Evolutionary conservation across 129 eudicot species (phyloP), one percentile per base, ranked within the genome.

Genomic region (Flaveria linearis): DNA sequence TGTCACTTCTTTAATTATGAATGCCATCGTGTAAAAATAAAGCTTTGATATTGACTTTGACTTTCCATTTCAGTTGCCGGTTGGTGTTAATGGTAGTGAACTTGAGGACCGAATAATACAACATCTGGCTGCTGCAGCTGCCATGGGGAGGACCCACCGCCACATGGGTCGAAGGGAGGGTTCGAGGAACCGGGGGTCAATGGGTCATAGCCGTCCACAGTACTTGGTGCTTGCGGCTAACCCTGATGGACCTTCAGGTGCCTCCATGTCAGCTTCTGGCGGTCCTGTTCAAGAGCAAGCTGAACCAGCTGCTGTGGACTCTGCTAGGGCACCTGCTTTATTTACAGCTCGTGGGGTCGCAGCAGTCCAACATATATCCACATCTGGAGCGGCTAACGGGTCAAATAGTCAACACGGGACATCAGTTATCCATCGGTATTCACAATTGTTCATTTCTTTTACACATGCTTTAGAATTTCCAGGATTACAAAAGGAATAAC

Each of bases 101-200:
- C 89, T 92, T 28, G 89, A 92, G 81, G 91, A 89, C 47, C 87
- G 91, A 50, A 92, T 92, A 62, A 89, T 92, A 47, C n/a, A n/a
- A n/a, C 96, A 92, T 76, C 67, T 92, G 84, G 91, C 97, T 28
- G 97, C 96, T 58, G 92, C 97, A 55, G 93, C 97, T 53, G 97
- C 96, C 43, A 89, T 89, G 90, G 92, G 96, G 0, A 69, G 97
- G 80, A 77, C 88, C 23, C 92, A 84, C 69, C 90, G 82, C 33
- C 92, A 83, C 18, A 65, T 82, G 78, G 80, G 87, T 67, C 76
- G 89, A 74, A 87, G 96, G 71, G 89, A 88, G 30, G 88, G 92
- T 49, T 82, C 84, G 14, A 91, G 92, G 75, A 80, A 56, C 68
- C 85, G 87, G 18, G n/a, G 68, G 66, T 78, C 96, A 22, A 74